Base-by-base conservation (phyloP, 352 stramenopile genomes). In the Sclerospora graminicola region DNA sequence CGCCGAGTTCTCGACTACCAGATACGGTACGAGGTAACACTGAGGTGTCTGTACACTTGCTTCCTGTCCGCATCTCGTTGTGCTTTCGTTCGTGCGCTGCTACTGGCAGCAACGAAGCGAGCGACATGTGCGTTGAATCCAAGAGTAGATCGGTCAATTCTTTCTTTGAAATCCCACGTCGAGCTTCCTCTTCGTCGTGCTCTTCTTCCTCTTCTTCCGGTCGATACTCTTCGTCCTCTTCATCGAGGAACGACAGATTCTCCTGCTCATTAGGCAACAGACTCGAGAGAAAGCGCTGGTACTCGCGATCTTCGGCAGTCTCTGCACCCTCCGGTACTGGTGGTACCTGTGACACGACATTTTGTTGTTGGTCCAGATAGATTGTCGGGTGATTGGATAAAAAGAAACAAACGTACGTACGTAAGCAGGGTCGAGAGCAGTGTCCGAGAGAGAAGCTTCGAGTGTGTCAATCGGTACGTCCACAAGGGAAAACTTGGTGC, bases 191-290 rank as follows among this genome's bases (percentile, higher is more conserved):
- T 5, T 83, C 68, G 2, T 87, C 74, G 0, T 84, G 73, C 0
- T 87, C 72, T 9, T 84, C 76, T 0, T 86, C 77, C 0, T 89
- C 80, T 23, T 85, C 71, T 1, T 81, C 69, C 0, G 74, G 76
- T 5, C 66, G 60, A 41, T 92, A 89, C 54, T 88, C 80, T 23
- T 90, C 78, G 40, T 89, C 80, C 38, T 92, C 80, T 41, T 92
- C 80, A 51, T 92, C 81, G 48, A 92, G 48, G 35, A 92, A 92
- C 20, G 61, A 84, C 37, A 92, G 29, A 35, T 88, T 72, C 33
- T 72, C 73, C 34, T 81, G 64, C n/a, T 86, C 69, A 8, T 70
- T 63, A 13, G 81, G 78, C 48, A 92, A 35, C 15, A 92, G 47
- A 44, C 75, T 89, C 47, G 73, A 68, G 36, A 92, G 47, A 45